Base-by-base conservation (phyloP, 768 basidiomycete genomes). In the Tulasnella sp. region DNA sequence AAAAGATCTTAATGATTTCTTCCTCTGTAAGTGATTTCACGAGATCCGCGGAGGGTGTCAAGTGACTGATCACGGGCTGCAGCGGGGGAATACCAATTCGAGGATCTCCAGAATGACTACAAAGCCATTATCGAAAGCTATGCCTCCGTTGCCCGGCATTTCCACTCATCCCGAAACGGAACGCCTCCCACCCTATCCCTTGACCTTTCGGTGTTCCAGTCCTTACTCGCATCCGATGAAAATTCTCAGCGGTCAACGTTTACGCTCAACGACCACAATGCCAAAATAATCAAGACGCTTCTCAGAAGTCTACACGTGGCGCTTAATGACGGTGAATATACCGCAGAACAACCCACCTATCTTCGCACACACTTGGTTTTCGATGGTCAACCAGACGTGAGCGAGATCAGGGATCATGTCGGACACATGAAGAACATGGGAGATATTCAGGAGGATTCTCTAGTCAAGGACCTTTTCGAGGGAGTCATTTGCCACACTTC, bases 381-480 rank as follows among this genome's bases (percentile, higher is more conserved):
- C n/a, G 20, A 19, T 29, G 43, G 19, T 19, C 20, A 41, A 15
- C 25, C 33, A 20, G 48, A 42, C 13, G 37, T 20, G 9, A 29
- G 39, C 3, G 41, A 45, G 6, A 40, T 40, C 19, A 25, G 48
- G 24, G 16, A 41, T 37, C 48, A 51, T 27, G 39, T 40, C 4
- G 37, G 33, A 8, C 43, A 29, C 7, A 31, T 51, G 48, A 51
- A 41, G 25, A 51, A 51, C 37, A 31, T 51, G 48, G 25, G 43
- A 29, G 24, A n/a, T 16, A 51, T 51, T 29, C 48, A 51, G 48
- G 48, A 51, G 28, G 48, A 51, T 22, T 51, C 48, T 37, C 40
- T 51, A 16, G 48, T 51, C 3, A 43, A 40, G 28, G 48, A 51
- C 28, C 28, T 51, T 4, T 51, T 51, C 27, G 48, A 51, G n/a